A percentile compares a stretch with the other conserved stretches of the same genome.
Conservation (phyloP, 495 filamentous ascomycete species). For the Penicillium diatomitis region DNA sequence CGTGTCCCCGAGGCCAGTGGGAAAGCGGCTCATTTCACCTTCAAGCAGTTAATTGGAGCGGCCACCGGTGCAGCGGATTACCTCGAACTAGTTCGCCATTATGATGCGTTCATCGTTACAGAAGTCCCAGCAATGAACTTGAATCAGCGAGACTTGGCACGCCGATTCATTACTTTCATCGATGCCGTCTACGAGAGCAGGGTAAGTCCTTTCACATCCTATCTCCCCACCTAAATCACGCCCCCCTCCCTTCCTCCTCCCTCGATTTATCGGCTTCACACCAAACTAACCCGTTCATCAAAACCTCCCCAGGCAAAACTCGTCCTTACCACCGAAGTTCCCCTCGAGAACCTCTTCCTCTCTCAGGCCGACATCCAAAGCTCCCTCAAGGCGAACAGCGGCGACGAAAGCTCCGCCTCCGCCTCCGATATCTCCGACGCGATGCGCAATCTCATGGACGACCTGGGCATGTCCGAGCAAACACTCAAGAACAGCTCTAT, state of each 20-base stretch:
- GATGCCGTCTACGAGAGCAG: constrained; percentile 84
- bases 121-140: constrained; percentile 88
- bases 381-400: constrained; percentile 24
- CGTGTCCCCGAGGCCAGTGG: constrained; percentile 81
- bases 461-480: constrained; percentile 77
- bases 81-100: constrained; percentile 81
- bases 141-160: constrained; percentile 74
- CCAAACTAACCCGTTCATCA: no score
- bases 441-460: constrained; percentile 91
- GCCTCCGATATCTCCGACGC: constrained; percentile 58
- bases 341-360: constrained; percentile 79
- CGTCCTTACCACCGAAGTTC: constrained; percentile 80
- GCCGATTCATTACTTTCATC: constrained; percentile 94
- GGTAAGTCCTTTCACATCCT: constrained; percentile 27
- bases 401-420: constrained; percentile 16
- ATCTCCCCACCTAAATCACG: background rate
- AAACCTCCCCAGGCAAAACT: constrained; percentile 59
- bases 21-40: constrained; percentile 78
- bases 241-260: constrained; percentile 4
- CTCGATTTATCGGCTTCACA: background rate
- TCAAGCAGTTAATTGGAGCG: constrained; percentile 77
- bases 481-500: constrained; percentile 77
- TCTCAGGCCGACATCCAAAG: constrained; percentile 63
- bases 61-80: constrained; percentile 93
- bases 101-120: constrained; percentile 85